A percentile compares a stretch with the other conserved stretches of the same genome.
These are phyloP conservation scores for Ambrosiella beaveri DNA, from an alignment of 2,329 filamentous ascomycete species.

Conservation along the genomic window DNA sequence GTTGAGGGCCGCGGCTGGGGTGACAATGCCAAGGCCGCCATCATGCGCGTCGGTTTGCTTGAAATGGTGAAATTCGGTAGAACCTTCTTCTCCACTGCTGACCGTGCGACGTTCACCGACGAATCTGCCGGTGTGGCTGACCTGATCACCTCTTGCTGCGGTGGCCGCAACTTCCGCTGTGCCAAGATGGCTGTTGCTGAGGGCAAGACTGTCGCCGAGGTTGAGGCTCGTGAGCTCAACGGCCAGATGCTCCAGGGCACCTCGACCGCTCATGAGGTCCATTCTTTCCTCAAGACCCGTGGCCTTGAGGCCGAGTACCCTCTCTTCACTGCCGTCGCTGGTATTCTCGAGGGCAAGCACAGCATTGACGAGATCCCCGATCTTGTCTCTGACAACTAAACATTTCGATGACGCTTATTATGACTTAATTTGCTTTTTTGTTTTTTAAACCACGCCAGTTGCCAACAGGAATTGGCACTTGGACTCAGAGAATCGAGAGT, in stretches of 20 bases:
- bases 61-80: slow-evolving; percentile 96
- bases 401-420: background rate
- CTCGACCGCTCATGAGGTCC: slow-evolving; percentile 77
- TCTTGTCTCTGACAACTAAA: slow-evolving; percentile 31
- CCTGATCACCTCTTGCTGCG: slow-evolving; percentile 82
- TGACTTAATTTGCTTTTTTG: slow-evolving; percentile 8
- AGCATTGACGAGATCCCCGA: slow-evolving; percentile 66
- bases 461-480: slow-evolving; percentile 12
- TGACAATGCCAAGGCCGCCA: slow-evolving; percentile 95
- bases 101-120: slow-evolving; percentile 82
- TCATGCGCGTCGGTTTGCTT: slow-evolving; percentile 88
- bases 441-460: background rate
- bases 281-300: slow-evolving; percentile 66
- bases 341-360: slow-evolving; percentile 57
- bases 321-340: slow-evolving; percentile 73
- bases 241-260: slow-evolving; percentile 95
- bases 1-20: slow-evolving; percentile 94
- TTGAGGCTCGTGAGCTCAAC: slow-evolving; percentile 80
- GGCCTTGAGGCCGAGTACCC: slow-evolving; percentile 73
- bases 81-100: slow-evolving; percentile 76
- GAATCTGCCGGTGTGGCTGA: slow-evolving; percentile 91
- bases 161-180: slow-evolving; percentile 86
- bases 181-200: slow-evolving; percentile 74
- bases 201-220: slow-evolving; percentile 63
- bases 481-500: slow-evolving; percentile 10